Evolutionary conservation across 2,329 filamentous ascomycete species (phyloP), one percentile per base, ranked within the genome.

Genomic region (Fusarium setosum): DNA sequence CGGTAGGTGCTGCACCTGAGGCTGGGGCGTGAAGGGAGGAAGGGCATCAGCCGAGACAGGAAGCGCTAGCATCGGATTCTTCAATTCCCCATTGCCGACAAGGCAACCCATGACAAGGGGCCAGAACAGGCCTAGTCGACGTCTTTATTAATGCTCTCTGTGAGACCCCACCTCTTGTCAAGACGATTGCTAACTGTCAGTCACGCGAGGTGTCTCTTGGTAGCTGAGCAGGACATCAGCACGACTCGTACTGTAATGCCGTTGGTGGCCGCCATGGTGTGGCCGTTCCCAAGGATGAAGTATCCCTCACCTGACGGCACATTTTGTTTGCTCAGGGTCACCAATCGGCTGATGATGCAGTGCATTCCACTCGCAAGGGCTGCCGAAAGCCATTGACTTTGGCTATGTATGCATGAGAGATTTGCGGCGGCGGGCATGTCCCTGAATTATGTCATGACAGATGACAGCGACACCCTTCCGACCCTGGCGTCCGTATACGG

Each of bases 401-500:
- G 20, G 32, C 24, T 34, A 15, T 5, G 24, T 34, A 12, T 37
- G 35, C 40, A 41, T 29, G 20, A 45, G 24, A 17, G 15, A 26
- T 31, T 47, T 50, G 15, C 20, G 17, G 48, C 21, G 50, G 45
- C 32, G 45, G 45, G 42, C 35, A 48, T 32, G 53, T 61, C 57
- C 58, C 56, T 63, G 54, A 29, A 35, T 32, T 50, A 53, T 42
- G 34, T 13, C 21, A 40, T 55, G 56, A 56, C 50, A 21, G 37
- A 48, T 29, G 40, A 48, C 52, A 67, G 53, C 45, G 50, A 47
- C 55, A 57, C 45, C 56, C 65, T 57, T 41, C 29, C 8, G 24
- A 49, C 13, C 29, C 21, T 34, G 17, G n/a, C 17, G 31, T 31
- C 35, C n/a, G 38, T 37, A 59, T 57, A 5, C 44, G 56, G 62